Evolutionary conservation across 306 rosid species (phyloP), one percentile per base, ranked within the genome.

Genomic region (Casuarina equisetifolia): DNA sequence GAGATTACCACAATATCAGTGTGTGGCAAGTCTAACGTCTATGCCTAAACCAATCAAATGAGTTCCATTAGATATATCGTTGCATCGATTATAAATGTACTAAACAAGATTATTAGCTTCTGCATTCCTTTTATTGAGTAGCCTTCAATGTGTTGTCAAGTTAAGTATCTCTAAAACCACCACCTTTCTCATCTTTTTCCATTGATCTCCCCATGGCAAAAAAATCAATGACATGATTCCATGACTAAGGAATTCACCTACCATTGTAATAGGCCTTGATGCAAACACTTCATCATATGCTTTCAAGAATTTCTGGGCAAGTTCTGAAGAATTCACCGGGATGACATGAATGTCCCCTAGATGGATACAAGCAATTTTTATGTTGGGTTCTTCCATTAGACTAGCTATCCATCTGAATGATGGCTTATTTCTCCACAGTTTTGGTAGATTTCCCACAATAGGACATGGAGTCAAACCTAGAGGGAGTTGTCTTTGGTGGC

Each of bases 391-490:
- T 25, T 25, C 75, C 89, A 88, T 71, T 0, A 86, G 1, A 1
- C 50, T 38, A 42, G 81, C 87, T 5, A 88, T 82, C 94, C 90
- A 88, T 36, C n/a, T 17, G 15, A 36, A 20, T 0, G 52, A 7
- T 7, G 87, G 55, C 39, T 72, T 83, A 75, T 63, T 83, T 50
- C 69, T 62, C 44, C 79, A 75, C 78, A 86, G 75, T 79, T 86
- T 80, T 15, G 82, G 87, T 6, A 86, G 69, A 25, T 78, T 72
- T 2, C 90, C 87, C 6, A 83, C 72, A 19, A 86, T 68, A 25
- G 85, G 84, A 84, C 85, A 85, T 51, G 87, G 85, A 77, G 80
- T 83, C 2, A 85, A 78, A n/a, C 83, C 82, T 0, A 87, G 83
- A 2, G 89, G 86, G 1, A 76, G 50, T 12, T 70, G 40, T 42